A percentile compares a stretch with the other conserved stretches of the same genome.
These are phyloP conservation scores for Bruguiera gymnorhiza DNA, from an alignment of 345 rosid species.

Conservation along the genomic window DNA sequence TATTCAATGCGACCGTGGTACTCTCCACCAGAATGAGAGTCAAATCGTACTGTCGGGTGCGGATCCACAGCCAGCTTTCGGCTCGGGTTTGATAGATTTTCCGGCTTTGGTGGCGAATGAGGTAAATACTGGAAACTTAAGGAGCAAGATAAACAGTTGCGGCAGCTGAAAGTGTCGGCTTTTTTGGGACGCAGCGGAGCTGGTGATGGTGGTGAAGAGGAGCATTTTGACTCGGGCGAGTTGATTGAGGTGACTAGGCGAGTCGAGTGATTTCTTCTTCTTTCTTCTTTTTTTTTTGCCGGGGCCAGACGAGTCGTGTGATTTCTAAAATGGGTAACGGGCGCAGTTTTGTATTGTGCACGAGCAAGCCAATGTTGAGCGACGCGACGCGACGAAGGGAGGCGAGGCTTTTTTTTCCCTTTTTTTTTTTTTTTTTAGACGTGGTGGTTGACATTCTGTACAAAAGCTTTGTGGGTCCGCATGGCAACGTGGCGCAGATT, in stretches of 20 bases:
- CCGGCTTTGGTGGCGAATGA: constrained; percentile 16
- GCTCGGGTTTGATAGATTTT: constrained; percentile 4
- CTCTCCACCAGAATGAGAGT: constrained; percentile 32
- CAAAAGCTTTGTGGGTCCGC: too few relatives aligned
- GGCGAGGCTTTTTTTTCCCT: too few relatives aligned
- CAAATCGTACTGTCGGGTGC: constrained; percentile 28
- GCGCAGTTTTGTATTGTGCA: too few relatives aligned
- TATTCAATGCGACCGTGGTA: constrained; percentile 76
- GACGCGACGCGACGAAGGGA: too few relatives aligned
- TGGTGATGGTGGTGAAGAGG: background rate
- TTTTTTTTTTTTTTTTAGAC: too few relatives aligned
- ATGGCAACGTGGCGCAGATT: too few relatives aligned
- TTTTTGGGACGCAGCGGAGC: background rate
- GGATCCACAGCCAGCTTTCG: constrained; percentile 40
- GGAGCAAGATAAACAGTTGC: constrained; percentile 1
- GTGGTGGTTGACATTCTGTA: too few relatives aligned
- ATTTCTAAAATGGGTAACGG: too few relatives aligned
- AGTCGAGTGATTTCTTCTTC: constrained; percentile 14
- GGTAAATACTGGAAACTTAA: background rate
- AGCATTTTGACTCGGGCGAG: constrained; percentile 24
- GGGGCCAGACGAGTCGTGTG: too few relatives aligned
- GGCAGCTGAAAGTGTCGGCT: background rate
- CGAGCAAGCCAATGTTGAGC: background rate
- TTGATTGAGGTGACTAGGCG: constrained; percentile 21
- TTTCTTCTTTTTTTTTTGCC: background rate